These are phyloP conservation scores for Corrigiola litoralis DNA, from an alignment of 179 eudicot species.

Conservation along the genomic window DNA sequence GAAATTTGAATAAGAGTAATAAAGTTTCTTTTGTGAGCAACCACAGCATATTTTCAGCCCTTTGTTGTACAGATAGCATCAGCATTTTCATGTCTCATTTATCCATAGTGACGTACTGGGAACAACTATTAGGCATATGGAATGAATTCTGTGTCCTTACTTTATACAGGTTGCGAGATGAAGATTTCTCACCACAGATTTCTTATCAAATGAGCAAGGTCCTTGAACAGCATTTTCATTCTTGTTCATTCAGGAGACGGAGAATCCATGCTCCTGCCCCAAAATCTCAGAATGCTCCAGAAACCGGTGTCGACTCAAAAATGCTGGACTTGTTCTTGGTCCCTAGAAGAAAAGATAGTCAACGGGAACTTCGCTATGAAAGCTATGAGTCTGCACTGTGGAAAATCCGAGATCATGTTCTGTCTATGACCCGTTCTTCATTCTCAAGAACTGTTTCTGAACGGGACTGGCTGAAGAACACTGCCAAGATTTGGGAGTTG, in stretches of 20 bases:
- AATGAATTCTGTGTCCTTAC: neutral
- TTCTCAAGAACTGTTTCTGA: conserved; percentile 79
- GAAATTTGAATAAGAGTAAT: too few species aligned
- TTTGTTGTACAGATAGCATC: too few species aligned
- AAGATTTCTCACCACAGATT: conserved; percentile 48
- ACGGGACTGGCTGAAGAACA: conserved; percentile 90
- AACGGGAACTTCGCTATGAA: conserved; percentile 34
- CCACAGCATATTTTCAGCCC: too few species aligned
- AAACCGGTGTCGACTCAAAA: conserved; percentile 27
- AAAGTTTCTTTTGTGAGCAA: too few species aligned
- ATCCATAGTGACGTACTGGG: neutral
- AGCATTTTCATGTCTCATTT: too few species aligned
- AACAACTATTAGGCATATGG: neutral
- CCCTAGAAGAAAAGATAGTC: conserved; percentile 52
- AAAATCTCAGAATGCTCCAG: conserved; percentile 11
- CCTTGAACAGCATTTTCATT: conserved; percentile 49
- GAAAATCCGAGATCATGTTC: conserved; percentile 75
- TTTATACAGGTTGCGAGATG: conserved; percentile 57
- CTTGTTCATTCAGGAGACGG: conserved; percentile 52
- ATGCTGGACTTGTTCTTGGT: conserved; percentile 42
- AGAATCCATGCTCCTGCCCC: conserved; percentile 14
- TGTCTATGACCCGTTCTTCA: conserved; percentile 64
- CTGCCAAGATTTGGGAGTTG: conserved; percentile 84
- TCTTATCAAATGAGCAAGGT: conserved; percentile 43
- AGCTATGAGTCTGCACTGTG: conserved; percentile 51